Evolutionary conservation across 2,329 filamentous ascomycete species (phyloP), one percentile per base, ranked within the genome.

Genomic region (Nemania sp.): DNA sequence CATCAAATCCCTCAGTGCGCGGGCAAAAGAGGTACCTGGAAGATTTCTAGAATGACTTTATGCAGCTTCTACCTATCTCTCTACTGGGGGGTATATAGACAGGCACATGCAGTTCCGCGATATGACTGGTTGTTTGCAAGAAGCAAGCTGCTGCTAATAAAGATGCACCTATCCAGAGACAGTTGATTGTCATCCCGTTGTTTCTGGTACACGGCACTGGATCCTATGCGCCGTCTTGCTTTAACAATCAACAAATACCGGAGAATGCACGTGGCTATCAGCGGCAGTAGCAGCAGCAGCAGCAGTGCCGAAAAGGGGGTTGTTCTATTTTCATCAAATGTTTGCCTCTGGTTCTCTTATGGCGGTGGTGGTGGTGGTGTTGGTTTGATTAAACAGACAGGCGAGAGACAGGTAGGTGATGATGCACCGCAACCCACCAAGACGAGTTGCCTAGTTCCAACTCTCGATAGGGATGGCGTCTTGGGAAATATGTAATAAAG

Each of bases 361-460:
- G n/a, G n/a, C n/a, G n/a, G n/a, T n/a, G n/a, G n/a, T n/a, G n/a
- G n/a, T n/a, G n/a, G 3, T 18, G 6, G 15, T 45, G 22, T 47
- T 58, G 49, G 27, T 54, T 64, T 35, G 51, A 58, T 47, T 24
- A 62, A 7, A 20, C 26, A 32, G 41, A n/a, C n/a, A n/a, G n/a
- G n/a, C n/a, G n/a, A n/a, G n/a, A n/a, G n/a, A n/a, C n/a, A n/a
- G 58, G n/a, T 27, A 45, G n/a, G 22, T 52, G 57, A 45, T 15
- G 35, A 63, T 64, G 61, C 60, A 60, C 61, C n/a, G 55, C 52
- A 65, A 62, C 57, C 49, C 66, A 61, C 66, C 62, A 62, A 57
- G 56, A 62, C 52, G 26, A 57, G 52, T n/a, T 13, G n/a, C 38
- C 24, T 10, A 53, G 20, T 26, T 24, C 45, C n/a, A n/a, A n/a